Percentiles rank a stretch among this genome's conserved stretches.
Conservation (phyloP, 2,329 filamentous ascomycete genomes). For the Mollisia scopiformis region DNA sequence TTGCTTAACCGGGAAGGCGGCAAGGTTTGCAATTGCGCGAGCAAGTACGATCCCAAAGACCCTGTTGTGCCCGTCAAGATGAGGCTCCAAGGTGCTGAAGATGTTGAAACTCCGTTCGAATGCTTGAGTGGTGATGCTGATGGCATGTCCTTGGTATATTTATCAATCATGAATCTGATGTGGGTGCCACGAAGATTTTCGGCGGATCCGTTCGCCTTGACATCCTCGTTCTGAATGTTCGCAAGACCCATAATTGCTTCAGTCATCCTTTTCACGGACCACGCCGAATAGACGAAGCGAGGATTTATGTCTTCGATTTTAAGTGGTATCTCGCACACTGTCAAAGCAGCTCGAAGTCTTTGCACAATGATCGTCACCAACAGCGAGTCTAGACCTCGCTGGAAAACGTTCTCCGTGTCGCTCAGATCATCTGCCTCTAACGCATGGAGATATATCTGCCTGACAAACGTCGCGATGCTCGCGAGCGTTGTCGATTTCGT, state of each 20-base stretch:
- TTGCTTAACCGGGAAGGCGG: slow-evolving; percentile 39
- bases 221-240: not conserved
- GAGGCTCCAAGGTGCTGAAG: slow-evolving; percentile 19
- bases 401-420: slow-evolving; percentile 14
- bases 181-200: not conserved
- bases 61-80: slow-evolving; percentile 54
- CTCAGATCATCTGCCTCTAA: slow-evolving; percentile 2
- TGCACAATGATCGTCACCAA: slow-evolving; percentile 10
- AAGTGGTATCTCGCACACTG: not conserved
- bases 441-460: slow-evolving; percentile 8
- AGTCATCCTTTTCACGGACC: slow-evolving; percentile 11
- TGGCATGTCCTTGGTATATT: slow-evolving; percentile 16
- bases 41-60: slow-evolving; percentile 50
- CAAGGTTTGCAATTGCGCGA: slow-evolving; percentile 41
- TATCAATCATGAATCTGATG: slow-evolving; percentile 17
- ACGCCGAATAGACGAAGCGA: slow-evolving; percentile 12
- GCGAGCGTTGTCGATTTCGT: not conserved
- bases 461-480: slow-evolving; percentile 2
- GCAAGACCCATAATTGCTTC: not conserved
- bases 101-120: not conserved
- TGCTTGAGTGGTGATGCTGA: not conserved
- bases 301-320: slow-evolving; percentile 5
- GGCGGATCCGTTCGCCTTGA: not conserved
- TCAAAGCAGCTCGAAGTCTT: slow-evolving; percentile 13
- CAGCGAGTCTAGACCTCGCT: slow-evolving; percentile 20